Evolutionary conservation across 805 yeast species (phyloP), one percentile per base, ranked within the genome.

Genomic region (Ogataea salicorniae): DNA sequence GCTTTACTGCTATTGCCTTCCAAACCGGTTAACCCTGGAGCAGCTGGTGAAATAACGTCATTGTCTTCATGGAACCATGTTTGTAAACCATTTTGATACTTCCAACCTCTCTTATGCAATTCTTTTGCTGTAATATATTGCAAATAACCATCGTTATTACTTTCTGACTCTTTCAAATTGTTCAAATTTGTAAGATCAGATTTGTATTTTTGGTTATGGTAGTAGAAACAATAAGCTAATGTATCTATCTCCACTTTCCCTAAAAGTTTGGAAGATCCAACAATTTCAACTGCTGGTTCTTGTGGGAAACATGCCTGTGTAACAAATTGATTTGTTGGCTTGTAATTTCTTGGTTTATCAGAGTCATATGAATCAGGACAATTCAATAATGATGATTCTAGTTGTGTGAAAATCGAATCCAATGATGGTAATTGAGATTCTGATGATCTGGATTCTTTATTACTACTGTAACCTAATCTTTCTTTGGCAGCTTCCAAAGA

Each of bases 341-440:
- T 79, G 63, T 89, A 83, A 38, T 62, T 64, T 51, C 84, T 78
- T 16, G 97, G 96, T 56, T 74, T 79, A 59, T 92, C 97, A 2
- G 95, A 84, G 63, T 92, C 95, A 49, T 83, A 77, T 0, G 98
- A 87, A 67, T 94, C 98, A 0, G 99, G 98, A 63, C 97, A 89
- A 59, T 87, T 86, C 56, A 87, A 71, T 49, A 88, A 72, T 3
- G 97, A 90, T 1, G 85, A 77, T 62, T 88, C 95, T 54, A 92
- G 71, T 56, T 79, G 71, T 48, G 75, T 74, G 43, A 77, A 69
- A 22, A 87, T 80, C 2, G 77, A 63, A 29, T 73, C 73, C 50
- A 79, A 70, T 16, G 82, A 72, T 26, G 79, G 72, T 22, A 87
- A 84, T 45, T 76, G 72, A 63, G 35, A 80, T 62, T 39, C 85